phyloP scores from a whole-genome alignment of 1,139 yeast genomes.

The Candida pseudoviswanathii region DNA sequence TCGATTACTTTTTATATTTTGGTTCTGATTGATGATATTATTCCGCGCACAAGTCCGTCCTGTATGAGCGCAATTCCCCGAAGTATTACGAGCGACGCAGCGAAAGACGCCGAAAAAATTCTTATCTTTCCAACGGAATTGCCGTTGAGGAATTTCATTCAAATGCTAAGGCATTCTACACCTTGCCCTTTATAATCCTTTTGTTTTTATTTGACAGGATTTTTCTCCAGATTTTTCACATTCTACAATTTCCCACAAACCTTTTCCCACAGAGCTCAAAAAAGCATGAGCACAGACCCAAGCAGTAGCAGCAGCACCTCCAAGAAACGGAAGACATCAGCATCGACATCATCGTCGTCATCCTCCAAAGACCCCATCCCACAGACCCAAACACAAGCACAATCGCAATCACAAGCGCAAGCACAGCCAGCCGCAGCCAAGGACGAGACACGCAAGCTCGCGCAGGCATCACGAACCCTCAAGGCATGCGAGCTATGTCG shows the following conservation, averaged over 20 bases:
- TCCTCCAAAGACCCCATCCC: background rate
- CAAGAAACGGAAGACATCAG: conserved; percentile 5
- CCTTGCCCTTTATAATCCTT: background rate
- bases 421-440: too few species aligned
- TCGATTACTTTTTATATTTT: too few species aligned
- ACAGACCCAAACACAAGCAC: too few species aligned
- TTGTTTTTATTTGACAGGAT: background rate
- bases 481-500: conserved; percentile 64
- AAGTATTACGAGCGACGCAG: background rate
- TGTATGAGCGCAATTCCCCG: background rate
- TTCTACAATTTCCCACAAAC: background rate
- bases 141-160: background rate
- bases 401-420: too few species aligned
- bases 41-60: too few species aligned
- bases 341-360: too few species aligned
- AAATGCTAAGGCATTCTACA: too few species aligned
- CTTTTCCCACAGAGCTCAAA: background rate
- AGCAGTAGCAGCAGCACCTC: background rate
- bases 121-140: background rate
- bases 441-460: conserved; percentile 22
- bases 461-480: conserved; percentile 49
- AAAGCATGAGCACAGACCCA: background rate
- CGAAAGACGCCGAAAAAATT: background rate
- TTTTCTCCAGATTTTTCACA: background rate
- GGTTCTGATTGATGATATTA: too few species aligned